These are phyloP conservation scores for Allomyces javanicus DNA, from an alignment of 192 early-diverging fungal species.

Conservation along the genomic window DNA sequence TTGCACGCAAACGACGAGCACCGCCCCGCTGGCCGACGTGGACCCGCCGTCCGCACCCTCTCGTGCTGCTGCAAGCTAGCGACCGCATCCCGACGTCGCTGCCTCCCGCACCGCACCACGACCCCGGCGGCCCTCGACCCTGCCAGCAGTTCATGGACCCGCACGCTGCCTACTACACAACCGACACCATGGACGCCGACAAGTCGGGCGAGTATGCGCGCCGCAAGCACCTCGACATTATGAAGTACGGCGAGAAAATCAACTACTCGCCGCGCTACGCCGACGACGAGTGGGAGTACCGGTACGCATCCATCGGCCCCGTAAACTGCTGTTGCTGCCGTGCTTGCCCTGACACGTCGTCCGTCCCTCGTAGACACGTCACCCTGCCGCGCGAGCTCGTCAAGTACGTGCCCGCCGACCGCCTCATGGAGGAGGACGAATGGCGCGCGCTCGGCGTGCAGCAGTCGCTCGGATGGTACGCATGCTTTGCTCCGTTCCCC, in stretches of 20 bases:
- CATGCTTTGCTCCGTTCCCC: too few species aligned
- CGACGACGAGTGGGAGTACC: not conserved
- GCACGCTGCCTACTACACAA: not conserved
- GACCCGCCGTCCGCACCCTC: too few species aligned
- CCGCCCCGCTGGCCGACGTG: too few species aligned
- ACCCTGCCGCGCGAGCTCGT: conserved; percentile 8
- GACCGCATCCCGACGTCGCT: too few species aligned
- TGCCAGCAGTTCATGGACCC: not conserved
- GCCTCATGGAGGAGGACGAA: conserved; percentile 9
- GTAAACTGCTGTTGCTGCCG: too few species aligned
- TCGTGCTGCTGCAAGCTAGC: too few species aligned
- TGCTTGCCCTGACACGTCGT: too few species aligned
- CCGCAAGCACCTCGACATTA: not conserved
- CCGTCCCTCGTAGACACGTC: conserved; percentile 3
- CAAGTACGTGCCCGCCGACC: conserved; percentile 8
- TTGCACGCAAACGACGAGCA: too few species aligned
- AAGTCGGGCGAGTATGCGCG: not conserved
- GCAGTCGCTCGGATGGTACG: conserved; percentile 4
- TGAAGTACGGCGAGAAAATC: conserved; percentile 1
- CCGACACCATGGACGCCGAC: not conserved
- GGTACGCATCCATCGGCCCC: not conserved
- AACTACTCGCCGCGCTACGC: conserved; percentile 5
- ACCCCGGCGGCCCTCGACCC: too few species aligned
- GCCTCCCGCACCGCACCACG: too few species aligned
- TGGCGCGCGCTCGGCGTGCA: conserved; percentile 11